phyloP scores from a whole-genome alignment of 768 basidiomycete species.

The Flagelloscypha sp. region DNA sequence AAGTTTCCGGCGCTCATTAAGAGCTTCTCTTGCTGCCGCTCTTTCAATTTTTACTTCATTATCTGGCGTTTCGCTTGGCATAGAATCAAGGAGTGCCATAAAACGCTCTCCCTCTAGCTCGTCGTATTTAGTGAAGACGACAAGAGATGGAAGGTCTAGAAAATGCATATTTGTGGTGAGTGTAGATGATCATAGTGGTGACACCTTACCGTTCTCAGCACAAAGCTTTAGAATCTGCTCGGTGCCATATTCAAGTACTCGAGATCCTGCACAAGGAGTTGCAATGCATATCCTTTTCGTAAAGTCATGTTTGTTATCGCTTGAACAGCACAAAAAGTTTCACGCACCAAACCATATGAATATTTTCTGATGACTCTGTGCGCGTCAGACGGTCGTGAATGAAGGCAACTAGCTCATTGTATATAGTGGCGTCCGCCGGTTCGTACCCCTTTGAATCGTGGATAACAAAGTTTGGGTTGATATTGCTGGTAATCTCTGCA shows the following conservation, averaged over 20 bases:
- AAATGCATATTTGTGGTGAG: slow-evolving; percentile 16
- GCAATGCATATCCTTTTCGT: slow-evolving; percentile 21
- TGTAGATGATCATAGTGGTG: not conserved
- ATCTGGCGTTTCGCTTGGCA: no score
- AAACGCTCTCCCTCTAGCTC: slow-evolving; percentile 2
- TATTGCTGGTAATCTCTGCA: slow-evolving; percentile 12
- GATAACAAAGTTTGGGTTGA: slow-evolving; percentile 19
- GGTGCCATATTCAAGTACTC: slow-evolving; percentile 18
- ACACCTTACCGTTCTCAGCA: slow-evolving; percentile 11
- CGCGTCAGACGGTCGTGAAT: slow-evolving; percentile 10
- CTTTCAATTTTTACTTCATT: slow-evolving; percentile 3
- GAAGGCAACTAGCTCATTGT: slow-evolving; percentile 16
- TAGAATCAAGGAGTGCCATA: slow-evolving; percentile 3
- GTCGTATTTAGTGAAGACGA: slow-evolving; percentile 28
- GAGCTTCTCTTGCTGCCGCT: not conserved
- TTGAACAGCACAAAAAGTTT: not conserved
- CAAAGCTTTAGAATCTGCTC: slow-evolving; percentile 18
- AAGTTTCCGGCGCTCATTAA: not conserved
- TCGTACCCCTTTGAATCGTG: slow-evolving; percentile 26
- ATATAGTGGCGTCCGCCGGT: slow-evolving; percentile 16
- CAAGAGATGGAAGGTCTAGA: no score
- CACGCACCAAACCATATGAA: slow-evolving; percentile 24
- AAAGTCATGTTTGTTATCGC: not conserved
- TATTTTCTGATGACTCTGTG: slow-evolving; percentile 7
- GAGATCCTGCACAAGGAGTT: slow-evolving; percentile 17